Evolutionary conservation across 192 early-diverging fungal species (phyloP), one percentile per base, ranked within the genome.

Genomic region (Entrophospora sp.): DNA sequence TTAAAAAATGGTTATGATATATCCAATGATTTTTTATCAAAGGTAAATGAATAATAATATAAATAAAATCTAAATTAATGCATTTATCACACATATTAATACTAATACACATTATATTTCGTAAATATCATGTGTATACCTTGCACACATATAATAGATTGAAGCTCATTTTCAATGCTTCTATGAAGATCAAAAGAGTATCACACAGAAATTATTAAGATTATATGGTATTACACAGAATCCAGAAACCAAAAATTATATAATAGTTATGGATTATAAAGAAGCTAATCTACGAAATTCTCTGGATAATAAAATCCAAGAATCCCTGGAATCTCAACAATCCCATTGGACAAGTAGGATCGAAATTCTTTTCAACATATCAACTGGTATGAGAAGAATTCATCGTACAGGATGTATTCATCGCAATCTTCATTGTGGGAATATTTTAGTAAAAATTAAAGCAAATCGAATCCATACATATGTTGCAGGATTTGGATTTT

Each of bases 341-440:
- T 20, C 22, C 22, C 14, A 24, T 22, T 52, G 49, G 49, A 20
- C 10, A 22, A 20, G 22, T 12, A 52, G 22, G 22, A n/a, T 52
- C 1, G 10, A 25, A 2, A 52, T 5, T 12, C 9, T 52, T 9
- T n/a, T 27, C 14, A 20, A 52, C n/a, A 52, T 52, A 22, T 10
- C 49, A 12, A n/a, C 20, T 25, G 49, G 24, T 25, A 10, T 52
- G 20, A 20, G 10, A 10, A 27, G 10, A 52, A 75, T 75, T 60
- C 73, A 75, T 13, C 31, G 61, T 30, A 65, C 70, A 45, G 69
- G 68, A 37, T 68, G 68, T 42, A 68, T 66, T 14, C 69, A 75
- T 38, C 66, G 69, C 46, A 66, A 71, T 32, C 62, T 71, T 52
- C 49, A 22, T 27, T 12, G 24, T 52, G 49, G 49, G 22, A 52